Evolutionary conservation across 441 rosid genomes (phyloP).

Genomic region (Theobroma grandiflorum): DNA sequence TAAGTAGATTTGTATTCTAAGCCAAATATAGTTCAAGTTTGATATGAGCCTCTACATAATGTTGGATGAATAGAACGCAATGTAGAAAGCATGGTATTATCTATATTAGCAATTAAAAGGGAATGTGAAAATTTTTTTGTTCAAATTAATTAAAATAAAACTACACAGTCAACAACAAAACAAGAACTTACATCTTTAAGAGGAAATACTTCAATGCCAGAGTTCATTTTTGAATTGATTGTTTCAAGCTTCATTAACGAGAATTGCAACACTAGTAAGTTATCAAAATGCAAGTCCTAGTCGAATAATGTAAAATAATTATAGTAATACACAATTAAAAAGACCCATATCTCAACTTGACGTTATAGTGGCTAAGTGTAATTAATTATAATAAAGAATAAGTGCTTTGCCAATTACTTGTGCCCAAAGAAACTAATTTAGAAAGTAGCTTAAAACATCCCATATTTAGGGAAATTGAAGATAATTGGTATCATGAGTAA

Average conservation of each 20-base stretch:
- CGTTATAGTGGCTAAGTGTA: constrained; percentile 83
- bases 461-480: constrained; percentile 7
- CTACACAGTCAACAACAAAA: background rate
- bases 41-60: background rate
- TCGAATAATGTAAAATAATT: background rate
- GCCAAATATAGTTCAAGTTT: background rate
- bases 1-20: background rate
- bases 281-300: background rate
- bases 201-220: constrained; percentile 70
- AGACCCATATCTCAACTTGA: constrained; percentile 75
- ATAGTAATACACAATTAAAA: background rate
- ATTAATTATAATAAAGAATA: constrained; percentile 88
- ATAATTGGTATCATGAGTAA: constrained; percentile 8
- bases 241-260: constrained; percentile 97
- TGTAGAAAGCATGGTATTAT: background rate
- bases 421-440: constrained; percentile 29
- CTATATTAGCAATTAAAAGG: constrained; percentile 4
- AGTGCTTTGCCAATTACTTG: constrained; percentile 93
- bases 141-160: constrained; percentile 7
- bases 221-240: constrained; percentile 67
- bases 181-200: constrained; percentile 63
- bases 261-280: constrained; percentile 59
- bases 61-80: background rate
- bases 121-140: background rate
- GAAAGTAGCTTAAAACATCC: constrained; percentile 13